Evolutionary conservation across 1,139 yeast species (phyloP), one percentile per base, ranked within the genome.

Genomic region (Hemisphaericaspora xylanilytica): DNA sequence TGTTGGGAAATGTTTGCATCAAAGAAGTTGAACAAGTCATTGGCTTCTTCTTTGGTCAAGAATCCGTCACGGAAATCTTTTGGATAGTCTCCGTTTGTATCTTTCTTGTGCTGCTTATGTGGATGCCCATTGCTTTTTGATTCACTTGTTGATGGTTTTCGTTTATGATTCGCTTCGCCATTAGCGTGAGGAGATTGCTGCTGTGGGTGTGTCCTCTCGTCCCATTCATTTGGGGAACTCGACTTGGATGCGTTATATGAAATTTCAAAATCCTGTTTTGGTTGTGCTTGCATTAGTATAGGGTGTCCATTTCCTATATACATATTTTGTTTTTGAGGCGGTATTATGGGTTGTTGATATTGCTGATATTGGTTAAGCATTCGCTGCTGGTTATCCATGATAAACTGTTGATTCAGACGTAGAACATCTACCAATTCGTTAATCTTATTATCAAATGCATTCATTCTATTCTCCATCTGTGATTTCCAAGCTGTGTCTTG

Each of bases 1-100:
- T 81, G 86, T 14, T 81, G 81, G 0, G 85, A 68, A 15, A 81
- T 78, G 41, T 79, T 72, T 3, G 67, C 57, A 48, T 78, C 75
- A 52, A 82, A 82, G 43, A 68, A 77, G 5, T 55, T 49, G 43
- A 81, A 77, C 12, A 81, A 60, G 20, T 67, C 73, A 18, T 58
- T 54, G 0, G 86, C 86, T 40, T 80, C 74, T 1, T 58, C 63
- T 28, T 61, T 52, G 1, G 65, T 43, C 2, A 77, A 45, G 13
- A 56, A 59, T 3, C 63, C 64, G 36, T 62, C 58, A 10, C 76
- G 52, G 47, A 70, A 71, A 42, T 70, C 75, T 1, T 50, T 51
- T 1, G 62, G 63, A 8, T 34, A 35, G 2, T 35, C 38, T 7
- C 25, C 18, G 18, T 36, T 35, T 18, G 28, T 29, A 10, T 37